These are phyloP conservation scores for Kluyveromyces lactis DNA, from an alignment of 805 yeast genomes.

Conservation along the genomic window DNA sequence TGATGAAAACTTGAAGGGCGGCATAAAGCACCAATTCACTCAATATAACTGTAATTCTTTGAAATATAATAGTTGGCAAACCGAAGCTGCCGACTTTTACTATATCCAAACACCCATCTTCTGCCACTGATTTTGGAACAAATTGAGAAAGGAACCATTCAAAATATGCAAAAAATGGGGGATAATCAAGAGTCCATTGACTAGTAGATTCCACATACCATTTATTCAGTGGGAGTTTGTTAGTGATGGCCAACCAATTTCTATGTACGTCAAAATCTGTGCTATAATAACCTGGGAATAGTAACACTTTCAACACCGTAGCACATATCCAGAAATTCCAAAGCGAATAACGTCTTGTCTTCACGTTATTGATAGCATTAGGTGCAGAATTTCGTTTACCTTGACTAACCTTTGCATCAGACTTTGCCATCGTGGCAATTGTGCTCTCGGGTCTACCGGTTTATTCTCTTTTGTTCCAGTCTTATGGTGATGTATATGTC, in stretches of 20 bases:
- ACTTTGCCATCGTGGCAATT: background rate
- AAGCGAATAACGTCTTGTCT: constrained; percentile 35
- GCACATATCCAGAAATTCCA: constrained; percentile 64
- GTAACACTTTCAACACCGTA: constrained; percentile 47
- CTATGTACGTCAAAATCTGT: constrained; percentile 97
- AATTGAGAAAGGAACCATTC: constrained; percentile 72
- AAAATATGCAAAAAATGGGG: constrained; percentile 95
- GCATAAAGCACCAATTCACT: constrained; percentile 66
- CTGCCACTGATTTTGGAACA: constrained; percentile 52
- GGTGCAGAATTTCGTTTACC: background rate
- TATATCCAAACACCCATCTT: constrained; percentile 74
- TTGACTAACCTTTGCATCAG: background rate
- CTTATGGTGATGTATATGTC: no score
- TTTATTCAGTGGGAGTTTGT: constrained; percentile 56
- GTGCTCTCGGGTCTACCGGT: background rate
- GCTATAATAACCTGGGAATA: constrained; percentile 79
- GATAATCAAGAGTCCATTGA: constrained; percentile 95
- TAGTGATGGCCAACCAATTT: constrained; percentile 92
- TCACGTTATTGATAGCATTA: background rate
- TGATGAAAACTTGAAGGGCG: constrained; percentile 64
- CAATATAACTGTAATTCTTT: constrained; percentile 68
- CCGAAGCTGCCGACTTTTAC: constrained; percentile 61
- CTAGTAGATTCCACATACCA: constrained; percentile 80
- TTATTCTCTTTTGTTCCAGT: no score
- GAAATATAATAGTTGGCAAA: constrained; percentile 73